These are phyloP conservation scores for Penicillium nordicum DNA, from an alignment of 2,329 filamentous ascomycete genomes.

Conservation along the genomic window DNA sequence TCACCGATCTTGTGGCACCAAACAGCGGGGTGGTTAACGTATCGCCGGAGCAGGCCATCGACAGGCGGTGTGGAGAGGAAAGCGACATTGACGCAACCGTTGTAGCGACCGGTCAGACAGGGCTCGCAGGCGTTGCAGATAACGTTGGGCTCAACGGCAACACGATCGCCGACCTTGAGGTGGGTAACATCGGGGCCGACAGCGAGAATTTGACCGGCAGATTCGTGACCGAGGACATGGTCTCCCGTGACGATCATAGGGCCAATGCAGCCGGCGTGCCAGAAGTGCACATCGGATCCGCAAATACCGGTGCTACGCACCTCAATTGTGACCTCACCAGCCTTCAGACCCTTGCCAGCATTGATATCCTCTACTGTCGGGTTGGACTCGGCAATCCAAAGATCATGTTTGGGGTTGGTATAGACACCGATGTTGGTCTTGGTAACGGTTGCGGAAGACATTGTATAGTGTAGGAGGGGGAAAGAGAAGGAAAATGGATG, in stretches of 20 bases:
- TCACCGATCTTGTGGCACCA: constrained; percentile 96
- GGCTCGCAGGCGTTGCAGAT: constrained; percentile 89
- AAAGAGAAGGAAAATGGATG: constrained; percentile 1
- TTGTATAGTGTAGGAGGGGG: constrained; percentile 15
- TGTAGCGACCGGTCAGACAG: constrained; percentile 89
- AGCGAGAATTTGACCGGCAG: constrained; percentile 73
- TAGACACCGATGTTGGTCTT: constrained; percentile 95
- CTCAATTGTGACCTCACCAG: constrained; percentile 81
- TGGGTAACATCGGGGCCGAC: constrained; percentile 68
- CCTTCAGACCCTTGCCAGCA: constrained; percentile 64
- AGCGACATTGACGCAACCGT: constrained; percentile 79
- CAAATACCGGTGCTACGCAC: constrained; percentile 96
- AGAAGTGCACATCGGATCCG: constrained; percentile 95
- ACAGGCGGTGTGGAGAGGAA: constrained; percentile 92
- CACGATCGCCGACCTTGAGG: constrained; percentile 81
- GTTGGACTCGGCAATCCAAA: constrained; percentile 79
- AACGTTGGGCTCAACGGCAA: constrained; percentile 91
- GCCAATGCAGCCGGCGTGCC: constrained; percentile 91
- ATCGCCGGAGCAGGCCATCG: constrained; percentile 79
- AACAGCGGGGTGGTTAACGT: constrained; percentile 88
- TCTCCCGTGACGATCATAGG: constrained; percentile 88
- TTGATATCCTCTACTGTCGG: constrained; percentile 73
- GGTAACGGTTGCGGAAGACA: constrained; percentile 43
- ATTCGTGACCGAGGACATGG: constrained; percentile 92
- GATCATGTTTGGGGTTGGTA: constrained; percentile 87